Evolutionary conservation across 129 eudicot genomes (phyloP), one percentile per base, ranked within the genome.

Genomic region (Daucus carota): DNA sequence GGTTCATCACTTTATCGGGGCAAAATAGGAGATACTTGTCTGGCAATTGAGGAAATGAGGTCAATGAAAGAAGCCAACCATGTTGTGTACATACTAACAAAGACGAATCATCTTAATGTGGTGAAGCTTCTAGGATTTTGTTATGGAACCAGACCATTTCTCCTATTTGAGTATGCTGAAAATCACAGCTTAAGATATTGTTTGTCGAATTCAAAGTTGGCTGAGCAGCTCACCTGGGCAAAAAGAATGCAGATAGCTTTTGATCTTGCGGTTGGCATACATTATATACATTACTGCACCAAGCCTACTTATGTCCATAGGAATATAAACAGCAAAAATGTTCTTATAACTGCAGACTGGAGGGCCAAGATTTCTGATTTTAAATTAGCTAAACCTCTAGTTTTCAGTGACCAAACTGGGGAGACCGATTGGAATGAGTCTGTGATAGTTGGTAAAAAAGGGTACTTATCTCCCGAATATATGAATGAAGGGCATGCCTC

Each of bases 211-310:
- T 29, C 70, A 11, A 80, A 74, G 32, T 26, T 46, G 6, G 73
- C 77, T 76, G 81, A 84, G 33, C 77, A 48, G 45, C 40, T 87
- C 72, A 82, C 83, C 18, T 87, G 88, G 88, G 44, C n/a, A 16
- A 77, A 59, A 34, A 77, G 91, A 72, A 34, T 87, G 38, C 86
- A 87, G 76, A 82, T 82, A 33, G 86, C 86, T 75, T 87, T 80
- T 46, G 91, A 87, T 72, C 36, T 87, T 5, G 88, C 88, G 3
- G 86, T 76, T 60, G 88, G 88, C 73, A 77, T 87, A 71, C 88
- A 84, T n/a, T 87, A 87, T 79, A 77, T 84, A 77, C 88, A 87
- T 84, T 75, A 80, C 69, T 84, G 84, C 85, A 87, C 88, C 76
- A 87, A 82, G 59, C 91, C 88, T 1, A 80, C 83, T 52, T 87